Evolutionary conservation across 2,329 filamentous ascomycete genomes (phyloP).

Genomic region (Hymenoscyphus linearis): DNA sequence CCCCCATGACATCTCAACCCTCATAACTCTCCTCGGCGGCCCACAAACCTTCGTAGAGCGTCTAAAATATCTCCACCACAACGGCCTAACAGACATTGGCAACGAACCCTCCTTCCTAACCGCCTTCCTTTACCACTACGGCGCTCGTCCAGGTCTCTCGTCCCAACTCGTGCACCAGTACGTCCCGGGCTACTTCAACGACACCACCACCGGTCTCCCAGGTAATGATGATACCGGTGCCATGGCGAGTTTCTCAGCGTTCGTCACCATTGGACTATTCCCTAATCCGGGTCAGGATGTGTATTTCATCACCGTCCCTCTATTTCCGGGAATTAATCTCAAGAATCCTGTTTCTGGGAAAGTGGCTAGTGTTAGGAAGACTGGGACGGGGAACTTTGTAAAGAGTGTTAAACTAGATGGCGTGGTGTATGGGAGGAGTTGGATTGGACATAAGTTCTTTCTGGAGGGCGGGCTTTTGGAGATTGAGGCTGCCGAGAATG

Average conservation of each 20-base stretch:
- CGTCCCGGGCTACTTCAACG: constrained; percentile 58
- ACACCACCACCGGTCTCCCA: constrained; percentile 54
- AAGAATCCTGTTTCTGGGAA: constrained; percentile 52
- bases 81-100: constrained; percentile 51
- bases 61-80: constrained; percentile 60
- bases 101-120: constrained; percentile 61
- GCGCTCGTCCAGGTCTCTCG: constrained; percentile 47
- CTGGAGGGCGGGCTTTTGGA: constrained; percentile 59
- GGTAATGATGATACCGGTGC: constrained; percentile 68
- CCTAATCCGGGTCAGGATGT: constrained; percentile 66
- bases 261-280: constrained; percentile 43
- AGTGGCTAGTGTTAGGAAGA: constrained; percentile 52
- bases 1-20: constrained; percentile 47
- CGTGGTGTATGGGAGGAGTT: constrained; percentile 55
- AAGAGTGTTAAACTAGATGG: constrained; percentile 61
- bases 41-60: constrained; percentile 51
- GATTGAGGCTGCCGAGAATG: constrained; percentile 51
- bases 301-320: constrained; percentile 65
- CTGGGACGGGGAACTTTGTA: constrained; percentile 56
- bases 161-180: constrained; percentile 55
- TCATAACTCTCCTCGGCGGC: constrained; percentile 55
- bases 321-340: constrained; percentile 56
- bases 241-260: constrained; percentile 39
- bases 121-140: constrained; percentile 67
- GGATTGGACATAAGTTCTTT: constrained; percentile 66